Base-by-base conservation (phyloP, 768 basidiomycete genomes). In the Lactarius sp. region DNA sequence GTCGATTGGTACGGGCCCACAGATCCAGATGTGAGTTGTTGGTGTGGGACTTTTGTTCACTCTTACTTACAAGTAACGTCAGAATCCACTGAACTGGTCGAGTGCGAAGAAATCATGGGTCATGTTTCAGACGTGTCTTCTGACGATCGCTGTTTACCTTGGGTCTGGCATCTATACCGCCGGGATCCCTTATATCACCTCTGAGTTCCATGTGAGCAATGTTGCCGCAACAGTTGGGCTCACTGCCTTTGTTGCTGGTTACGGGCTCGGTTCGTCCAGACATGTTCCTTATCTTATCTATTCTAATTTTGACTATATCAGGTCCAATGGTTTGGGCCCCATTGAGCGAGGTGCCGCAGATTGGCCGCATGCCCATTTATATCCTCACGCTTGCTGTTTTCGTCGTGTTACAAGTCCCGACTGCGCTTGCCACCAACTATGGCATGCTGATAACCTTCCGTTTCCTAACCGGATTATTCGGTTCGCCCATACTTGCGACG, bases 61-160 rank as follows among this genome's bases (percentile, higher is more conserved):
- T 14, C 4, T 39, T 31, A 20, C 44, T 47, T 8, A 46, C 20
- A 18, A 13, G 31, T 33, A 37, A 37, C 6, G 34, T 39, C 36
- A 57, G 49, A 42, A 63, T 42, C 59, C 61, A 3, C 51, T n/a
- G 41, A 73, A 76, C 58, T 76, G 75, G 75, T 73, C 73, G 4
- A 66, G 68, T 27, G 3, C 52, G 14, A 76, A 70, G 44, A 69
- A 71, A 49, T 61, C 68, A 34, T 73, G 75, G 55, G 73, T 75
- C 14, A 71, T 73, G 18, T 73, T 72, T 56, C 69, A 70, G 46
- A 73, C 75, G n/a, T 73, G 73, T 52, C 64, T 75, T 51, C 62
- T 76, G 53, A 75, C 75, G 1, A 72, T 75, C 60, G 68, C 70
- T 52, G 69, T 75, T 33, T 76, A 75, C 66, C 72, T 76, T 61